A percentile compares a stretch with the other conserved stretches of the same genome.
Evolutionary conservation across 257 asterid species (phyloP).

Genomic region (Capsicum chinense): DNA sequence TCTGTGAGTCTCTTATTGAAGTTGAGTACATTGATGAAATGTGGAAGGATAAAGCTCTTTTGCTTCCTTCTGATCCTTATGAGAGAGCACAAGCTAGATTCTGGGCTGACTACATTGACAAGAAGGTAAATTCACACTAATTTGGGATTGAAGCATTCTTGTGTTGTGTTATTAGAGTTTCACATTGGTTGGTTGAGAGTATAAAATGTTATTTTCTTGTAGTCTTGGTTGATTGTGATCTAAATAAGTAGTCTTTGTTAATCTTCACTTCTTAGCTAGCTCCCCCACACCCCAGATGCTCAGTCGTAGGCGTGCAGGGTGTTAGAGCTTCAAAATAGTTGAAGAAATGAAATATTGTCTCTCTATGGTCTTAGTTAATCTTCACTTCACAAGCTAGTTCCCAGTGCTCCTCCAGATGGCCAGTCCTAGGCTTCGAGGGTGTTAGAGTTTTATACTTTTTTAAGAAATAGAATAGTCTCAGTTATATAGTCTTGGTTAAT

Average conservation of each 20-base stretch:
- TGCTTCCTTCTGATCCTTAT: not conserved
- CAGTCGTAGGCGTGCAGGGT: not conserved
- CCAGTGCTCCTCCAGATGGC: too few relatives aligned
- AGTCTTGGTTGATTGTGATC: not conserved
- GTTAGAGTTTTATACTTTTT: not conserved
- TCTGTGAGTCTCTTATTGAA: not conserved
- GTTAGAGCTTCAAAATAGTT: too few relatives aligned
- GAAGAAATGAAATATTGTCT: too few relatives aligned
- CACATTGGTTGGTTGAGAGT: too few relatives aligned
- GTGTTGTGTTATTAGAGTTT: not conserved
- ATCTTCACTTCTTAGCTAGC: too few relatives aligned
- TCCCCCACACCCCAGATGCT: not conserved
- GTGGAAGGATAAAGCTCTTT: not conserved
- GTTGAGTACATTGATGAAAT: not conserved
- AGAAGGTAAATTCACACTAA: too few relatives aligned
- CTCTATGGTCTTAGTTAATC: too few relatives aligned
- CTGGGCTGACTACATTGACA: slow-evolving; percentile 1
- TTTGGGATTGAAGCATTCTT: too few relatives aligned
- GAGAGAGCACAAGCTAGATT: slow-evolving; percentile 4
- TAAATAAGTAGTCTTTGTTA: not conserved
- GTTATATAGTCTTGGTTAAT: accelerated
- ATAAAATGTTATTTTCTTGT: not conserved
- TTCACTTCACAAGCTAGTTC: too few relatives aligned
- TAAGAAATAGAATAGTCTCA: not conserved
- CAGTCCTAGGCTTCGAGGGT: not conserved